Conservation (phyloP, 352 stramenopile genomes). For the Globisporangium takayamanum region DNA sequence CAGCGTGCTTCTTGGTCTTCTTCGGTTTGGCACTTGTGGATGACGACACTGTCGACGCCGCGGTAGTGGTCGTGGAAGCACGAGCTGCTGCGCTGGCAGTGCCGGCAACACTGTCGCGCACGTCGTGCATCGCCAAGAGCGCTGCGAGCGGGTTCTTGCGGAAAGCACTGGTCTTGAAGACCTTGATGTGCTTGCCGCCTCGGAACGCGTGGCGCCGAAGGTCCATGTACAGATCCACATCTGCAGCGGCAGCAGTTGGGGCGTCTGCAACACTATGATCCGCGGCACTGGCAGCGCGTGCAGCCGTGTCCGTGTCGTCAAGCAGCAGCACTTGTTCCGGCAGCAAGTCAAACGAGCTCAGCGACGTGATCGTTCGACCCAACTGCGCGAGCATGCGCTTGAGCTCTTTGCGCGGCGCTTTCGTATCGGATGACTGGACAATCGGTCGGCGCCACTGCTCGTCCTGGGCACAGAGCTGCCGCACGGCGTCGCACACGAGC, state of each 20-base stretch:
- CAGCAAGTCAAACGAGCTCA: constrained; percentile 25
- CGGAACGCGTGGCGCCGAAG: constrained; percentile 24
- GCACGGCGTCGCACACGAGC: constrained; percentile 19
- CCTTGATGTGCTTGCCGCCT: constrained; percentile 19
- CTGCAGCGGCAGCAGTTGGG: background rate
- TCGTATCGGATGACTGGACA: constrained; percentile 9
- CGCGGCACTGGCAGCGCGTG: background rate
- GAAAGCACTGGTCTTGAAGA: constrained; percentile 32
- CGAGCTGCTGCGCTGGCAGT: no score
- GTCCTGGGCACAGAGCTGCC: constrained; percentile 24
- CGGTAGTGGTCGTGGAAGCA: no score
- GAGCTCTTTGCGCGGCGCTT: constrained; percentile 10
- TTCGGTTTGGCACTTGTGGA: constrained; percentile 9
- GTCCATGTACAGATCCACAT: constrained; percentile 14
- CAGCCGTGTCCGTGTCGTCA: background rate
- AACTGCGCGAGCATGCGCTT: constrained; percentile 20
- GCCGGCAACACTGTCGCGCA: constrained; percentile 8
- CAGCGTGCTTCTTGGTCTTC: constrained; percentile 22
- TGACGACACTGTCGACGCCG: background rate
- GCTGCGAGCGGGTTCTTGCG: constrained; percentile 40
- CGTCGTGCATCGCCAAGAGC: constrained; percentile 27
- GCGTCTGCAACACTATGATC: background rate
- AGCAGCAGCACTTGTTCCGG: constrained; percentile 23
- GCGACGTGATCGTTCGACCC: constrained; percentile 4
- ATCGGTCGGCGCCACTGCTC: constrained; percentile 21